Evolutionary conservation across 192 early-diverging fungal genomes (phyloP), one percentile per base, ranked within the genome.

Genomic region (Chytriomyces sp.): DNA sequence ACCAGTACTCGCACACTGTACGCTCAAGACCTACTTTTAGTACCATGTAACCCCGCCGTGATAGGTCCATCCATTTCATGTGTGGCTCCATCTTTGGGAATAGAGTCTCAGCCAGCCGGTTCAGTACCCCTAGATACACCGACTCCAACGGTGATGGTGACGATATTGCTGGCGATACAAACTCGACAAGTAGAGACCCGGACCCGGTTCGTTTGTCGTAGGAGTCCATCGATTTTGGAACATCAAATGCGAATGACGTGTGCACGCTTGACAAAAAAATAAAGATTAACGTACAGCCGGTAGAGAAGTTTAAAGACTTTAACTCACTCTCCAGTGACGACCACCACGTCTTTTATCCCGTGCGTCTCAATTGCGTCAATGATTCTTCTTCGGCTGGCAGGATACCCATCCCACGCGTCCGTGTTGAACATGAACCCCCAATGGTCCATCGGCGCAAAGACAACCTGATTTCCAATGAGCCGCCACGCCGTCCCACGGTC

Each of bases 341-440:
- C 60, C 10, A 85, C 81, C 35, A 73, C 77, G 64, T 85, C 76
- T 0, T 70, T 24, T 60, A 85, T 82, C 5, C 43, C 45, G 35
- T 78, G 67, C 18, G 60, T 61, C 5, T 57, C 61, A 24, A 82
- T 53, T 43, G 64, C 43, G 48, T 75, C 66, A 60, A 85, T 26
- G 28, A 85, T 45, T 20, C 81, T 57, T 26, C 72, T 50, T 11
- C 84, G 76, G 48, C 28, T 53, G 3, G 73, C 75, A 8, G 81
- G 81, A 78, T 82, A 85, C 47, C 73, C 81, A 61, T 82, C 83
- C 83, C 83, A 82, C 26, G 64, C 57, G 67, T 84, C 83, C 26
- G 46, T n/a, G 66, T 80, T 73, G 61, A 61, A 53, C 24, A 64
- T 59, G 10, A 80, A n/a, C 18, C 68, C 62, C 78, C 64, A 67